A percentile compares a stretch with the other conserved stretches of the same genome.
Conservation (phyloP, 139 green algal species). For the Microglena sp. region DNA sequence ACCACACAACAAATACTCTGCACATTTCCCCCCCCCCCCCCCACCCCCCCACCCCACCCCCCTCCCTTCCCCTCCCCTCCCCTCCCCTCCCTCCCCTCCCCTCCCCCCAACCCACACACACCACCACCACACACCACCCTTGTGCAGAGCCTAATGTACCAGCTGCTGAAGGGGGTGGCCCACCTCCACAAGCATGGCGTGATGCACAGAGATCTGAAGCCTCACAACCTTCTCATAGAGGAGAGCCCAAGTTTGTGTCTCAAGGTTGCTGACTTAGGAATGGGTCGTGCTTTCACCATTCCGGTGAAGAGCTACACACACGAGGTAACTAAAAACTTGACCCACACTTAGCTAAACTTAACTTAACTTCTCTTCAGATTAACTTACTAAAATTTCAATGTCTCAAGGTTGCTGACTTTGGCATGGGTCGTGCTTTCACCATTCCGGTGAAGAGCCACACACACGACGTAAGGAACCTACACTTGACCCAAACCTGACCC, state of each 20-base stretch:
- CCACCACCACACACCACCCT: no score
- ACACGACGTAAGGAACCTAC: slow-evolving; percentile 49
- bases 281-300: slow-evolving; percentile 92
- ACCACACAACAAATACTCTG: no score
- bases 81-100: no score
- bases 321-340: no score
- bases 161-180: slow-evolving; percentile 85
- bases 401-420: slow-evolving; percentile 95
- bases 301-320: slow-evolving; percentile 96
- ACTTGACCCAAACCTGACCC: no score
- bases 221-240: slow-evolving; percentile 88
- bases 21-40: no score
- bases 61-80: no score
- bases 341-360: no score
- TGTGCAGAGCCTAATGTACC: slow-evolving; percentile 90
- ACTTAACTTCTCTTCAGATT: no score
- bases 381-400: no score
- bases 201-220: slow-evolving; percentile 58
- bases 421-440: slow-evolving; percentile 87
- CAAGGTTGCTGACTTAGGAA: slow-evolving; percentile 94
- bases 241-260: slow-evolving; percentile 48
- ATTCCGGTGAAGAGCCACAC: slow-evolving; percentile 98
- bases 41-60: no score
- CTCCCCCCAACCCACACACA: no score
- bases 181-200: slow-evolving; percentile 93